Evolutionary conservation across 192 early-diverging fungal genomes (phyloP), one percentile per base, ranked within the genome.

Genomic region (Spinellus fusiger): DNA sequence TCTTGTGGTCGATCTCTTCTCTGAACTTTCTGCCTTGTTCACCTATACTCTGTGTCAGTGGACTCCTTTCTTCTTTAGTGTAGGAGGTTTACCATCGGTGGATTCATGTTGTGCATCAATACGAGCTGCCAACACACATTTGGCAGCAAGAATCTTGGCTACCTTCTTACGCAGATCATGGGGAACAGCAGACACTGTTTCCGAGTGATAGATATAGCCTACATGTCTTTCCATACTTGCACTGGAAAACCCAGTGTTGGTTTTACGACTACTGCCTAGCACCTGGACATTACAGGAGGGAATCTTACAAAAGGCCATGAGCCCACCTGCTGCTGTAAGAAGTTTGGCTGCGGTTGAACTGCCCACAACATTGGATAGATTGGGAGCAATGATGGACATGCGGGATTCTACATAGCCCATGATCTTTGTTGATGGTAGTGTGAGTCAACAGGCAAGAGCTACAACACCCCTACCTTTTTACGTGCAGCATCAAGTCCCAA

Each of bases 381-480:
- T 99, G 8, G 97, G 97, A 5, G 97, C 95, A 65, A 99, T 91
- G 31, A 95, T 78, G 0, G 78, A 83, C 89, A 98, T 90, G 20
- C 93, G 81, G 0, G 93, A 90, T 62, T 93, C 91, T 9, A 99
- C 92, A 75, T 94, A 99, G 54, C 80, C 81, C 35, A 91, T 81
- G 27, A 99, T 89, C 81, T 85, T n/a, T n/a, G n/a, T n/a, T n/a
- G n/a, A n/a, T n/a, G n/a, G n/a, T n/a, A n/a, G n/a, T n/a, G n/a
- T n/a, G n/a, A n/a, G n/a, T n/a, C n/a, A n/a, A n/a, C n/a, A n/a
- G n/a, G n/a, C n/a, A n/a, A n/a, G n/a, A 58, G 6, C 15, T 29
- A 32, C 3, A 22, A 23, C 7, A 31, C 26, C 52, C 49, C 48
- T 71, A 89, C 84, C 55, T 69, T 88, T 51, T 74, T 71, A 66